Evolutionary conservation across 345 rosid species (phyloP).

Genomic region (Populus deltoides): DNA sequence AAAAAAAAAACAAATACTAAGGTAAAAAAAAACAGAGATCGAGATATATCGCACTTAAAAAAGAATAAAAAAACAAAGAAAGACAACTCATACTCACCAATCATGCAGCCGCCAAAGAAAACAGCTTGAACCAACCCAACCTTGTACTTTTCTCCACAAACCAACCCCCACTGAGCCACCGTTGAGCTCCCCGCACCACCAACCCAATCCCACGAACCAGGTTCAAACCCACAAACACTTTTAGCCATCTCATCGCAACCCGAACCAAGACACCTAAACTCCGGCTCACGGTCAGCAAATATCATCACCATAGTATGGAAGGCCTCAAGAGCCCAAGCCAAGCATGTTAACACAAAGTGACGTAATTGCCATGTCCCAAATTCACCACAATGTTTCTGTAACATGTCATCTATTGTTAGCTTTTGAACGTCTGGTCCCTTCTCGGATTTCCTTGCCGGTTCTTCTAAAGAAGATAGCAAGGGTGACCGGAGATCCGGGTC

Average conservation of each 20-base stretch:
- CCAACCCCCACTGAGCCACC: conserved; percentile 77
- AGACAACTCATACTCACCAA: conserved; percentile 46
- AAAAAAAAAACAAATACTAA: not conserved
- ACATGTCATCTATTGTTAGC: conserved; percentile 73
- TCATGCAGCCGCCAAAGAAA: conserved; percentile 89
- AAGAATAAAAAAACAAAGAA: not conserved
- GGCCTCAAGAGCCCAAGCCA: conserved; percentile 92
- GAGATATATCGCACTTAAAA: not conserved
- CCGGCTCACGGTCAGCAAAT: conserved; percentile 79
- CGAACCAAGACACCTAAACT: conserved; percentile 38
- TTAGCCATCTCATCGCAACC: conserved; percentile 42
- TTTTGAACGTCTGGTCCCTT: conserved; percentile 18
- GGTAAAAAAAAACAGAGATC: not conserved
- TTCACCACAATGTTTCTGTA: conserved; percentile 75
- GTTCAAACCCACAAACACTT: conserved; percentile 45
- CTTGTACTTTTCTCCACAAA: conserved; percentile 75
- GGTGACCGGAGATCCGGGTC: conserved; percentile 29
- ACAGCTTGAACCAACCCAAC: conserved; percentile 82
- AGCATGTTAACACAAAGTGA: conserved; percentile 75
- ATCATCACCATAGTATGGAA: conserved; percentile 96
- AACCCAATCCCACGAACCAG: conserved; percentile 74
- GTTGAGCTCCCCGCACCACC: conserved; percentile 68
- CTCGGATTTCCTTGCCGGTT: conserved; percentile 11
- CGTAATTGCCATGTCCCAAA: conserved; percentile 83
- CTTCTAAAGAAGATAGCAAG: conserved; percentile 22